phyloP scores from a whole-genome alignment of 768 basidiomycete species.

The Cystoderma amianthinum region DNA sequence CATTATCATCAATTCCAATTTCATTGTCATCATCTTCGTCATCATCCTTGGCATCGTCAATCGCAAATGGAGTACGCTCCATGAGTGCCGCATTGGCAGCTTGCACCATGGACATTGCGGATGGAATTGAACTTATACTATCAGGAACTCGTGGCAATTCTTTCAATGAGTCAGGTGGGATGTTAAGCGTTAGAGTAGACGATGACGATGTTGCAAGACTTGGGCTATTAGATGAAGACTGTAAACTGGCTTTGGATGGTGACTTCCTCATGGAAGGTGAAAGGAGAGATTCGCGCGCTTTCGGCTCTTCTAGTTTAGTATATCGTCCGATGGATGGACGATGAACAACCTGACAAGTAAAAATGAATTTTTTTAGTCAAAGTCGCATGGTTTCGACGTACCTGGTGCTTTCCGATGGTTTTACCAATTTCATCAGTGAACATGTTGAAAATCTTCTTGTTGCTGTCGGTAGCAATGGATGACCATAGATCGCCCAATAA shows the following conservation, averaged over 20 bases:
- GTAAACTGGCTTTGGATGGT: slow-evolving; percentile 46
- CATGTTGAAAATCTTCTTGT: slow-evolving; percentile 90
- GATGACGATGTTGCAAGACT: slow-evolving; percentile 29
- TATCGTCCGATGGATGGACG: slow-evolving; percentile 83
- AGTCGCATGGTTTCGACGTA: slow-evolving; percentile 16
- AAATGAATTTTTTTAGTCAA: neutral
- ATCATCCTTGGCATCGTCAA: slow-evolving; percentile 87
- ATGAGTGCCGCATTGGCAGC: slow-evolving; percentile 79
- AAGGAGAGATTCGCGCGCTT: slow-evolving; percentile 80
- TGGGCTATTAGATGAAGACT: slow-evolving; percentile 19
- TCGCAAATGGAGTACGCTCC: slow-evolving; percentile 94
- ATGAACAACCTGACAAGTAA: slow-evolving; percentile 46
- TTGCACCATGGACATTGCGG: slow-evolving; percentile 61
- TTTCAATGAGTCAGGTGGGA: slow-evolving; percentile 22
- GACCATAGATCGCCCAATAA: slow-evolving; percentile 84
- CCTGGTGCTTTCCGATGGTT: slow-evolving; percentile 90
- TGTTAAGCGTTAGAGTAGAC: slow-evolving; percentile 46
- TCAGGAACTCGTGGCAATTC: slow-evolving; percentile 23
- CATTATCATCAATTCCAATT: slow-evolving; percentile 50
- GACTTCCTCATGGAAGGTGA: slow-evolving; percentile 62
- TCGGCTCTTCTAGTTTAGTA: slow-evolving; percentile 80
- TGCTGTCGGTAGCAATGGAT: slow-evolving; percentile 83
- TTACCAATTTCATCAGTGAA: slow-evolving; percentile 93
- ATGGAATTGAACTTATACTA: slow-evolving; percentile 26
- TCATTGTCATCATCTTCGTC: slow-evolving; percentile 67